Conservation (phyloP, 208 protist species). For the Wallacemonas collosoma region DNA sequence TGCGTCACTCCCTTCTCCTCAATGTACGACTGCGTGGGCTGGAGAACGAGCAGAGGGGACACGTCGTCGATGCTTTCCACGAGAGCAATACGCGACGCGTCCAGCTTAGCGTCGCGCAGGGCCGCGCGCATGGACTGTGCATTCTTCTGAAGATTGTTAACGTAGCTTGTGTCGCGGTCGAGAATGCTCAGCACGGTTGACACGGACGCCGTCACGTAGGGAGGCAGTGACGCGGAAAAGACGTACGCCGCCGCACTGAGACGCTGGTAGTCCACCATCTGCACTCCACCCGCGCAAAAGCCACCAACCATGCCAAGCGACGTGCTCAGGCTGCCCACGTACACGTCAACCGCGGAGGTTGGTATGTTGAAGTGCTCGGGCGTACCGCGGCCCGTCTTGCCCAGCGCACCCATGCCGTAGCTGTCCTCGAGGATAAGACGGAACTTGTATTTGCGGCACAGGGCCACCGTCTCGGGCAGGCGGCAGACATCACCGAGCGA, state of each 20-base stretch:
- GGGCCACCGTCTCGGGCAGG: conserved; percentile 86
- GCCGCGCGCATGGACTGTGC: conserved; percentile 45
- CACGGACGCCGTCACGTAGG: conserved; percentile 90
- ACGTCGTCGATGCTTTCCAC: conserved; percentile 58
- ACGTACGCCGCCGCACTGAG: conserved; percentile 94
- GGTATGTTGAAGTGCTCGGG: conserved; percentile 93
- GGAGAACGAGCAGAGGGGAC: conserved; percentile 72
- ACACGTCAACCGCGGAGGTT: conserved; percentile 81
- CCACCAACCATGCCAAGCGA: conserved; percentile 93
- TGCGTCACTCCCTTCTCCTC: conserved; percentile 29
- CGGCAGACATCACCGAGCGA: conserved; percentile 89
- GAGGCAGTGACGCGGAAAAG: conserved; percentile 97
- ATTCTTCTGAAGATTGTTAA: conserved; percentile 50
- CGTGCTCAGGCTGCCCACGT: conserved; percentile 88
- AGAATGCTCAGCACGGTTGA: conserved; percentile 80
- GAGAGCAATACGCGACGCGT: conserved; percentile 59
- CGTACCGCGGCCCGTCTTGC: conserved; percentile 93
- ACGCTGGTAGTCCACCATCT: conserved; percentile 95
- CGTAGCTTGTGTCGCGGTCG: conserved; percentile 42
- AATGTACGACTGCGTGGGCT: conserved; percentile 46
- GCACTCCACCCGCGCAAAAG: conserved; percentile 90
- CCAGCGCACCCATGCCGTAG: conserved; percentile 94
- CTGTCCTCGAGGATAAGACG: conserved; percentile 97
- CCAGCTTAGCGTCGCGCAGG: conserved; percentile 52
- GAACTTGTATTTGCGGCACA: conserved; percentile 96